phyloP scores from a whole-genome alignment of 1,284 basidiomycete species.

The Ceratobasidium papillatum region DNA sequence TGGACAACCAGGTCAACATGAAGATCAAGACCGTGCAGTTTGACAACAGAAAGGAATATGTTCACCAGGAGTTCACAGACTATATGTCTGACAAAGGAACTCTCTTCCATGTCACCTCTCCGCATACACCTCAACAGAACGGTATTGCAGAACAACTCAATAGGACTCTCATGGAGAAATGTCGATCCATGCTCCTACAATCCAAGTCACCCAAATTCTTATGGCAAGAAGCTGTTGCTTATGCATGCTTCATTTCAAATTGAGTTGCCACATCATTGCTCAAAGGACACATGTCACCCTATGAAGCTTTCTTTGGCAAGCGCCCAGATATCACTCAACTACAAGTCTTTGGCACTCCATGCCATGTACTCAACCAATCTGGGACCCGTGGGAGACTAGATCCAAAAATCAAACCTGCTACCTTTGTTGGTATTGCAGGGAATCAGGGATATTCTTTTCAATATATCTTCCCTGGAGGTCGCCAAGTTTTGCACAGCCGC shows the following conservation, averaged over 20 bases:
- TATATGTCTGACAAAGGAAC: neutral
- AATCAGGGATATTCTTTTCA: neutral
- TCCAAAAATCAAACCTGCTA: neutral
- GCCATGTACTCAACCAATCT: neutral
- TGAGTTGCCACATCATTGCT: neutral
- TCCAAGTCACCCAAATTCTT: neutral
- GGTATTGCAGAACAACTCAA: slow-evolving; percentile 43
- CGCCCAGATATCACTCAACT: neutral
- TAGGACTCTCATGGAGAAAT: slow-evolving; percentile 30
- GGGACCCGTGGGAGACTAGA: neutral
- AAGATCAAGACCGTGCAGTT: neutral
- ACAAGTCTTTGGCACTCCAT: neutral
- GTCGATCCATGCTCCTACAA: neutral
- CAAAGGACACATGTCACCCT: neutral
- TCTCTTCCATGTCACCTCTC: neutral
- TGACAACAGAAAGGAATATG: neutral
- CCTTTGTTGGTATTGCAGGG: neutral
- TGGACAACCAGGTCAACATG: neutral
- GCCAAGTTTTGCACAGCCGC: neutral
- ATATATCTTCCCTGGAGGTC: neutral
- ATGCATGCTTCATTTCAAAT: neutral
- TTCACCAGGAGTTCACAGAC: neutral
- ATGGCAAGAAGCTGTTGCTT: slow-evolving; percentile 8
- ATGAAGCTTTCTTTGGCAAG: neutral
- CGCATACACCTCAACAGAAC: neutral